Base-by-base conservation (phyloP, 108 stramenopile species). In the Fragilariopsis cylindrus region DNA sequence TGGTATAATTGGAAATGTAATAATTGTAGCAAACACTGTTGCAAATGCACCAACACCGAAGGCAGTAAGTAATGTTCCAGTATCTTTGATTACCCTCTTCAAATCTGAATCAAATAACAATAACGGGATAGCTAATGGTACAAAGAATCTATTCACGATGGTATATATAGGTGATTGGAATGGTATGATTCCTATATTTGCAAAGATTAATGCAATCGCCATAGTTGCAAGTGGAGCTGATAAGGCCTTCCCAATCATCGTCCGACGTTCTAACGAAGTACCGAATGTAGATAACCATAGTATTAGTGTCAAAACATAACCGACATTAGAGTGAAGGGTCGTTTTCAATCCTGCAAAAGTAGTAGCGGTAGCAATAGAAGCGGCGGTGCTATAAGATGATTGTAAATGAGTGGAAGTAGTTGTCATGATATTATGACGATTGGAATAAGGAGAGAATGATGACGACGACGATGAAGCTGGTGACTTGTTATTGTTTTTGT, bases 101-200 rank as follows among this genome's bases (percentile, higher is more conserved):
- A 97, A 48, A 76, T 97, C 88, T 8, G 91, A 90, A 74, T 96
- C 94, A 70, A 91, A 94, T 6, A 97, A 81, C 49, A 97, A 81
- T 57, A 94, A 74, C 4, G 97, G 95, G 19, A 97, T 92, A 1
- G 97, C 95, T 41, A 97, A 83, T 0, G 95, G 93, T 3, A 97
- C 94, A 43, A 97, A 81, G 69, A 78, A 62, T 57, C 71, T 47
- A 71, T 92, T 92, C 55, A 91, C 79, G 21, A 76, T 65, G 39
- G 45, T 49, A 53, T 86, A 92, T 5, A 89, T 77, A 13, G 85
- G 81, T 5, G 91, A 90, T 42, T 58, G 54, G 65, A 94, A 92
- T 15, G 93, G 93, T 47, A 94, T 62, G 30, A 92, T 54, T 7
- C 86, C 86, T 39, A 92, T 7, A 62, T 94, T 94, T 57, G 91